phyloP scores from a whole-genome alignment of 148 eudicot genomes.

The Cornus controversa region DNA sequence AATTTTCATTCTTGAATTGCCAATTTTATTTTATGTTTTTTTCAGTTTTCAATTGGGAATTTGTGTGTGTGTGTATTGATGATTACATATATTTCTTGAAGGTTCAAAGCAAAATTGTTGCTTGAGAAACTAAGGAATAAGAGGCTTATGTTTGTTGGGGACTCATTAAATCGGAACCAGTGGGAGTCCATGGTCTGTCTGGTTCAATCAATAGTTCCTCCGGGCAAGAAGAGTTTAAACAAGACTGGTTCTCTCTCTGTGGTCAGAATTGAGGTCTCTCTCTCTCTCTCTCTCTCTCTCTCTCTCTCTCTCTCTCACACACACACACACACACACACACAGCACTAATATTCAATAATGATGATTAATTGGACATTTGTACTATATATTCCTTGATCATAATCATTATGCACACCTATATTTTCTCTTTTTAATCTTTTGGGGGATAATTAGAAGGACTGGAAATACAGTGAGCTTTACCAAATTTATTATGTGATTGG shows the following conservation, averaged over 20 bases:
- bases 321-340: neutral
- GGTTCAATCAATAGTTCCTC: constrained; percentile 72
- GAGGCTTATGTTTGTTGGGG: constrained; percentile 98
- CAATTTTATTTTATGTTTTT: neutral
- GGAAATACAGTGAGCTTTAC: neutral
- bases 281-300: constrained; percentile 15
- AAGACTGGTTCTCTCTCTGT: constrained; percentile 75
- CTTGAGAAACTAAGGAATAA: constrained; percentile 79
- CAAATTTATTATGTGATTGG: neutral
- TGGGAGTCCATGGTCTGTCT: constrained; percentile 98
- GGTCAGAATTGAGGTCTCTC: constrained; percentile 68
- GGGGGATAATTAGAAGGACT: too few species aligned
- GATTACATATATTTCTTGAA: constrained; percentile 9
- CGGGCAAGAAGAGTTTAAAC: constrained; percentile 59
- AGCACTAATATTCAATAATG: neutral
- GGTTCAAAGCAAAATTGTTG: constrained; percentile 78
- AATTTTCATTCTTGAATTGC: neutral
- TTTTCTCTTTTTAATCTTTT: neutral
- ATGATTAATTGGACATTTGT: neutral
- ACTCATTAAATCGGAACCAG: constrained; percentile 86
- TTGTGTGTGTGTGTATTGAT: neutral
- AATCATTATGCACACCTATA: neutral
- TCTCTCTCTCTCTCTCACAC: neutral
- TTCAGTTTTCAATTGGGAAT: neutral
- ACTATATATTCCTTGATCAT: neutral